Evolutionary conservation across 78 protist genomes (phyloP).

Genomic region (Reticulomyxa filosa): DNA sequence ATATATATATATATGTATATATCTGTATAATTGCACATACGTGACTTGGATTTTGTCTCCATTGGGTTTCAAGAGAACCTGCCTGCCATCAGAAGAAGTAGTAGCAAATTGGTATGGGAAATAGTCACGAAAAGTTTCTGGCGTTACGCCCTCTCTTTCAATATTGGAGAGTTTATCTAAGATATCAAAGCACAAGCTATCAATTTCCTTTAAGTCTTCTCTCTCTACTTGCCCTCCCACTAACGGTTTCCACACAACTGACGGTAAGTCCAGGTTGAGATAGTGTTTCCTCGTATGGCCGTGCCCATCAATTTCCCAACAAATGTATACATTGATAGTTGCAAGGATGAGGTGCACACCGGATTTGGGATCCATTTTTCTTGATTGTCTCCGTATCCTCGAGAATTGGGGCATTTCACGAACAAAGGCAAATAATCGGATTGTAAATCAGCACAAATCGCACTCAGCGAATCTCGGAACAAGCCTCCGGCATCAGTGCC

Average conservation of each 20-base stretch:
- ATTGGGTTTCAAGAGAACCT: not conserved
- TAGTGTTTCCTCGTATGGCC: not conserved
- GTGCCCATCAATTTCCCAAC: not conserved
- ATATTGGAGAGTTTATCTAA: not conserved
- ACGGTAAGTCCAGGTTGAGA: not conserved
- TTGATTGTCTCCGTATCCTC: not conserved
- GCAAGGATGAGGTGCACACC: not conserved
- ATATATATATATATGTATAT: no score
- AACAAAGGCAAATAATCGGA: not conserved
- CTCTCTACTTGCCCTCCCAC: not conserved
- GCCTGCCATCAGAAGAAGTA: not conserved
- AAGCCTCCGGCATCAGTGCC: slow-evolving; percentile 1
- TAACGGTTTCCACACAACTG: slow-evolving; percentile 3
- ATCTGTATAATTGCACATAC: not conserved
- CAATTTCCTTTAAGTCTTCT: not conserved
- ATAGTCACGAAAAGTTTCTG: not conserved
- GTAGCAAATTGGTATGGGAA: not conserved
- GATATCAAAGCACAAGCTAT: not conserved
- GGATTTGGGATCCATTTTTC: slow-evolving; percentile 6
- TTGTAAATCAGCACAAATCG: not conserved
- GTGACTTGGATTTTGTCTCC: not conserved
- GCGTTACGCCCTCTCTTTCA: slow-evolving; percentile 2
- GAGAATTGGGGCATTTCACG: not conserved
- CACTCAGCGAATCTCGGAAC: not conserved
- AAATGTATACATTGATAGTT: not conserved